Evolutionary conservation across 768 basidiomycete species (phyloP).

Genomic region (Boletus pseudo-olivaceus): DNA sequence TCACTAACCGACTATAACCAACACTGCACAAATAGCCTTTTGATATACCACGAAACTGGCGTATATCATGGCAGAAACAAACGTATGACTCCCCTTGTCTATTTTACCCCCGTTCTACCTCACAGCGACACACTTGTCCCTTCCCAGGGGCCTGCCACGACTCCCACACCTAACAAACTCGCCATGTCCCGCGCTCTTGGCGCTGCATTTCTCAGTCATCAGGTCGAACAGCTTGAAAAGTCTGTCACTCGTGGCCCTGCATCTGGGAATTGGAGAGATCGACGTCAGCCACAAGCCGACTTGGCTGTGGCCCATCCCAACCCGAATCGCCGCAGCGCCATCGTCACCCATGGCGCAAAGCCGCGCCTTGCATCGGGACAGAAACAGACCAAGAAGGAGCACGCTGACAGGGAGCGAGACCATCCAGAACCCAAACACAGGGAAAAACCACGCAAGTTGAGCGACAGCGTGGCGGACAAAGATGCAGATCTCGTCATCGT

Average conservation of each 20-base stretch:
- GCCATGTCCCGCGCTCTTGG: conserved; percentile 87
- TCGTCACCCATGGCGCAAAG: conserved; percentile 18
- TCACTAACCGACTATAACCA: background rate
- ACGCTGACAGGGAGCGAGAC: conserved; percentile 20
- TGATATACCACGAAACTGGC: background rate
- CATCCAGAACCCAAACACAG: conserved; percentile 15
- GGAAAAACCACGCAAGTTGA: conserved; percentile 21
- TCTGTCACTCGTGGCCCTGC: conserved; percentile 53
- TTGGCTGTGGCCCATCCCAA: conserved; percentile 8
- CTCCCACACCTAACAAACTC: conserved; percentile 48
- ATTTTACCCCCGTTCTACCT: background rate
- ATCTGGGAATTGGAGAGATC: conserved; percentile 62
- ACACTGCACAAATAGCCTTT: too few species aligned
- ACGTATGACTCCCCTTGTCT: conserved; percentile 1
- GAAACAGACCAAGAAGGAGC: conserved; percentile 24
- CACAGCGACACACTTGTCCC: background rate
- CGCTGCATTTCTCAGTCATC: conserved; percentile 82
- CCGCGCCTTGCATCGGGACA: conserved; percentile 19
- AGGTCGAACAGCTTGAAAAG: conserved; percentile 86
- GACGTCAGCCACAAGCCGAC: conserved; percentile 30
- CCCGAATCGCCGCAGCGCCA: conserved; percentile 16
- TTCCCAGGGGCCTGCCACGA: conserved; percentile 22
- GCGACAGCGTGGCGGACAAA: conserved; percentile 38
- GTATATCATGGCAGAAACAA: conserved; percentile 19
- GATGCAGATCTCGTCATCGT: conserved; percentile 75